Evolutionary conservation across 1,284 basidiomycete genomes (phyloP), one percentile per base, ranked within the genome.

Genomic region (Naganishia cerealis): DNA sequence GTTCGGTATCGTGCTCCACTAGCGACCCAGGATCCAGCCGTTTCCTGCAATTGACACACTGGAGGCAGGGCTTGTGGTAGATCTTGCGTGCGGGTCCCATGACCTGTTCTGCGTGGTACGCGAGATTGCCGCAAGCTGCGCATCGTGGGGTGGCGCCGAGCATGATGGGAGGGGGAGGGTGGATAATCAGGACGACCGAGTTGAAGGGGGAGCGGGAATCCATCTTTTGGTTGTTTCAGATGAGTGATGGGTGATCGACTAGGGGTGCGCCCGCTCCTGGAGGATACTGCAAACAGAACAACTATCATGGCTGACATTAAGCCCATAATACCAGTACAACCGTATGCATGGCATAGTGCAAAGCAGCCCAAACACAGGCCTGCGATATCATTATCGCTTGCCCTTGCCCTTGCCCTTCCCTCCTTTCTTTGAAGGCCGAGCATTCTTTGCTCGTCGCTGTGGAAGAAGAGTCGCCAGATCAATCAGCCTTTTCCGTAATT

Each of bases 391-490:
- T 54, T 40, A 63, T 42, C 61, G 61, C 50, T 63, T 63, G 13
- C 73, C 72, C 67, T 75, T 75, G 61, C 73, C 70, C 66, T 74
- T 68, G 16, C 50, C 68, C 40, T 69, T 69, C 16, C 62, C 69
- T 7, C 67, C 67, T 26, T 69, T 73, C 68, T 73, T 72, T 16
- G 73, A 71, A 12, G 88, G 86, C 33, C 91, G 83, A 26, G 90
- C 89, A 76, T 92, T 92, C 82, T 90, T 92, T 26, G 84, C 86
- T 76, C 70, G 61, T 50, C 72, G 71, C 73, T 73, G 46, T 18
- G 52, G 18, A n/a, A 56, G 9, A 33, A 4, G 38, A 18, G 42
- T 16, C 18, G 26, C 42, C 43, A 39, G 29, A 42, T n/a, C 42
- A 39, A 58, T 62, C 46, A 70, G 58, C 55, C 3, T 9, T 33